These are phyloP conservation scores for Plasmopara halstedii DNA, from an alignment of 352 stramenopile species.

Conservation along the genomic window DNA sequence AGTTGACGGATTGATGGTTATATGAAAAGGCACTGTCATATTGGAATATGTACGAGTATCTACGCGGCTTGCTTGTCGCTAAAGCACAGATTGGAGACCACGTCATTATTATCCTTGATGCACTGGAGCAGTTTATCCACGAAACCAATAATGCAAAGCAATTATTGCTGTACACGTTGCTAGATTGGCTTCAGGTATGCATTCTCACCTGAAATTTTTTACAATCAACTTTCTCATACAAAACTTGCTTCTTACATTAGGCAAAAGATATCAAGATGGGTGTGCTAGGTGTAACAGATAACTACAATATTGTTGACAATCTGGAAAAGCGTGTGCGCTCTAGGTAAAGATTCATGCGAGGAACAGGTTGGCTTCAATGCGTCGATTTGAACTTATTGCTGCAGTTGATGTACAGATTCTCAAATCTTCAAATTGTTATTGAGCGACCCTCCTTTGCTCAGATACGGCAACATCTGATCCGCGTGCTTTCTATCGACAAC, in stretches of 20 bases:
- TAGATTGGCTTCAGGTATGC: slow-evolving; percentile 72
- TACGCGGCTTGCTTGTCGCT: slow-evolving; percentile 52
- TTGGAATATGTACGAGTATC: slow-evolving; percentile 80
- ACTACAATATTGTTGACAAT: slow-evolving; percentile 78
- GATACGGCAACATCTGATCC: slow-evolving; percentile 36
- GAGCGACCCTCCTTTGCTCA: slow-evolving; percentile 46
- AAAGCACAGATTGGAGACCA: slow-evolving; percentile 41
- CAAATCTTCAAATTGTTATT: slow-evolving; percentile 72
- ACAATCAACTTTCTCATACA: neutral
- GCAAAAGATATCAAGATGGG: slow-evolving; percentile 73
- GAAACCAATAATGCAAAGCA: slow-evolving; percentile 62
- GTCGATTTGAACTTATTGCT: neutral
- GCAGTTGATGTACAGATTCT: slow-evolving; percentile 44
- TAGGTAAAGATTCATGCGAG: slow-evolving; percentile 21
- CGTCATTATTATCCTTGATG: slow-evolving; percentile 66
- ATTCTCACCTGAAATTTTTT: neutral
- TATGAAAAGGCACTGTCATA: slow-evolving; percentile 45
- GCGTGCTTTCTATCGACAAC: slow-evolving; percentile 29
- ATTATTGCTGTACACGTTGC: slow-evolving; percentile 76
- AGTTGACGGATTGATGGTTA: neutral
- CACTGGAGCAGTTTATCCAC: slow-evolving; percentile 67
- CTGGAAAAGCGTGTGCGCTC: slow-evolving; percentile 79
- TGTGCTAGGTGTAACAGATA: slow-evolving; percentile 66
- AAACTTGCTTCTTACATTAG: slow-evolving; percentile 17
- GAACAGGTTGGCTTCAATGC: neutral